Base-by-base conservation (phyloP, 805 yeast species). In the Spathaspora hagerdaliae region DNA sequence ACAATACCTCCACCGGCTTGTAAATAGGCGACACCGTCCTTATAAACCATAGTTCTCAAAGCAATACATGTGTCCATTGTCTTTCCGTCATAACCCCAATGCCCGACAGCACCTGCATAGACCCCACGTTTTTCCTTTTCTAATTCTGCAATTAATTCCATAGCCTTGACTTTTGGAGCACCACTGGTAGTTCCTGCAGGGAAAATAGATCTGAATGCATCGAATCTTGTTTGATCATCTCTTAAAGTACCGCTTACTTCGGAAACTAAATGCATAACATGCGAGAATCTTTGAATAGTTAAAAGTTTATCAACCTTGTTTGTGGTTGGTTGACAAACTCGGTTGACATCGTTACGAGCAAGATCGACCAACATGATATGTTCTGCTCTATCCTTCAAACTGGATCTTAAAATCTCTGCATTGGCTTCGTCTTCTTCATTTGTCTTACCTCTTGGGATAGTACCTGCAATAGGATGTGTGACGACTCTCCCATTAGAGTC, bases 1-100 rank as follows among this genome's bases (percentile, higher is more conserved):
- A 94, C 99, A 62, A 94, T 94, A 48, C 99, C 99, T 46, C 99
- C 99, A 52, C 99, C 99, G 2, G 99, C 98, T 73, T 94, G 99
- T 55, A 94, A 74, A 58, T 90, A 92, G 0, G 97, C 97, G 43
- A 79, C 74, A 26, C 91, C 92, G 54, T 92, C 88, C 61, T 94
- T 94, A 61, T 79, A 85, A 38, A 94, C 90, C 99, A 94, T 92
- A 0, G 99, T 94, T 69, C 99, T 81, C 56, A 94, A 73, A 0
- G 99, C 99, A 63, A 94, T 94, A 69, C 99, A 94, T 1, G 98
- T 94, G 61, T 94, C 96, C 98, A 94, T 92, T 27, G 89, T 78
- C 55, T 79, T 81, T n/a, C 92, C 89, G 58, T 90, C 96, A 62
- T 91, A 94, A 1, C 96, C 90, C 97, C 97, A 94, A 63, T 87